Conservation (phyloP, 2,329 filamentous ascomycete species). For the Emmonsia crescens region DNA sequence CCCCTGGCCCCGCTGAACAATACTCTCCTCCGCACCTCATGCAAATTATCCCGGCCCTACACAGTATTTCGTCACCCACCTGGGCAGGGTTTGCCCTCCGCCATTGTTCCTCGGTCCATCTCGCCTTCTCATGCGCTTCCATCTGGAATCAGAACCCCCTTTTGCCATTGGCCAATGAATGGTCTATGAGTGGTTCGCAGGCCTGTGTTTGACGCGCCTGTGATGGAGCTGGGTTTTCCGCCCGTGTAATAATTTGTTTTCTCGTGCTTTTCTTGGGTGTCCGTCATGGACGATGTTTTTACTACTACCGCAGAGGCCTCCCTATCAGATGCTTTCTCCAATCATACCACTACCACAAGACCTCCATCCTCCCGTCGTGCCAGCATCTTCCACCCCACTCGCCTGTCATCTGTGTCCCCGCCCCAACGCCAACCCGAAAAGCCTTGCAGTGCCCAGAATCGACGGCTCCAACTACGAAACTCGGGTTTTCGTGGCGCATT, state of each 20-base stretch:
- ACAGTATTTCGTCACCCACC: background rate
- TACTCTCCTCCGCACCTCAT: background rate
- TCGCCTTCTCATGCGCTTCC: background rate
- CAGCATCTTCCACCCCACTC: slow-evolving; percentile 8
- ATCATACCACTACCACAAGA: background rate
- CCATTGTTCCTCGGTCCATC: slow-evolving; percentile 6
- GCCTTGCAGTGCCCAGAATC: slow-evolving; percentile 19
- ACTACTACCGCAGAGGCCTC: background rate
- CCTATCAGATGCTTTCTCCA: background rate
- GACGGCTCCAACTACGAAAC: slow-evolving; percentile 21
- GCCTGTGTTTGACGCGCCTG: background rate
- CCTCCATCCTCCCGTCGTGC: slow-evolving; percentile 4
- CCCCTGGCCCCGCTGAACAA: background rate
- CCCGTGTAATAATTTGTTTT: background rate
- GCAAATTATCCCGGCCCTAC: background rate
- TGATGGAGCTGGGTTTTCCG: slow-evolving; percentile 1
- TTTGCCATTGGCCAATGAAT: slow-evolving; percentile 7
- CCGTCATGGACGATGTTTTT: slow-evolving; percentile 2
- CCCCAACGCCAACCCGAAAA: slow-evolving; percentile 7
- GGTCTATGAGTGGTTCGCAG: background rate
- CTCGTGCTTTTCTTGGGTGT: background rate
- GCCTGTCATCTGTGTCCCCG: slow-evolving; percentile 12
- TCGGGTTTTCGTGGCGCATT: slow-evolving; percentile 19
- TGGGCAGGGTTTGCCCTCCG: background rate
- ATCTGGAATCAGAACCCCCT: background rate